These are phyloP conservation scores for Penicillium fimorum DNA, from an alignment of 495 filamentous ascomycete species.

Conservation along the genomic window DNA sequence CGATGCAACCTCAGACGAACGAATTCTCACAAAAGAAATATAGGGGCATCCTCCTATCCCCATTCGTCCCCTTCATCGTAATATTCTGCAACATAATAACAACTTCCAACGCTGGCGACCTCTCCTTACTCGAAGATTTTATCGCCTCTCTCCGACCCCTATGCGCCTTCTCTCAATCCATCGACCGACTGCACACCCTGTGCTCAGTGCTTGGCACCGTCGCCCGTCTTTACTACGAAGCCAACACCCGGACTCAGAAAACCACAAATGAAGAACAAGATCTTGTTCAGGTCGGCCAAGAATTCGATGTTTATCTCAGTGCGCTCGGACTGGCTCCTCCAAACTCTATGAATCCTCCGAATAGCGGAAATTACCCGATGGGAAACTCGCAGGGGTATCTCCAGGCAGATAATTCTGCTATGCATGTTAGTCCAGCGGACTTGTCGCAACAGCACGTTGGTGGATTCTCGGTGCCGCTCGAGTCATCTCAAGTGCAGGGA, in stretches of 20 bases:
- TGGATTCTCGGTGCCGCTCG: constrained; percentile 9
- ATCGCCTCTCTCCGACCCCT: constrained; percentile 54
- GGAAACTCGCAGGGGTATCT: constrained; percentile 6
- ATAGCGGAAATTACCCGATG: neutral
- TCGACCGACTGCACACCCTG: constrained; percentile 58
- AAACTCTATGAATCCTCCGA: constrained; percentile 2
- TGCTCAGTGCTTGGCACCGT: constrained; percentile 61
- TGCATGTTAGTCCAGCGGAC: constrained; percentile 6
- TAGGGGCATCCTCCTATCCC: constrained; percentile 63
- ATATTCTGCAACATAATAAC: constrained; percentile 68
- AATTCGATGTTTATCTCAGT: constrained; percentile 64
- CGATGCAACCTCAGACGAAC: neutral
- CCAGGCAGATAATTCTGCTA: constrained; percentile 13
- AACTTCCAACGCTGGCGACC: constrained; percentile 42
- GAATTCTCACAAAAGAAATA: constrained; percentile 5
- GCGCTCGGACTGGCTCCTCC: constrained; percentile 60
- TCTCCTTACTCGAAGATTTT: constrained; percentile 55
- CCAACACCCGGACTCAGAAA: constrained; percentile 48
- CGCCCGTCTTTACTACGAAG: constrained; percentile 60
- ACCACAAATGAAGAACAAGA: constrained; percentile 43
- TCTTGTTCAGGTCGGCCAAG: constrained; percentile 51
- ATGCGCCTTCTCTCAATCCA: constrained; percentile 52
- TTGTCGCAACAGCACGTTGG: constrained; percentile 15
- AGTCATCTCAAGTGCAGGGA: constrained; percentile 11
- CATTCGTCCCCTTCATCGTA: constrained; percentile 68